Conservation (phyloP, 1,284 basidiomycete genomes). For the Apiotrichum sp. region DNA sequence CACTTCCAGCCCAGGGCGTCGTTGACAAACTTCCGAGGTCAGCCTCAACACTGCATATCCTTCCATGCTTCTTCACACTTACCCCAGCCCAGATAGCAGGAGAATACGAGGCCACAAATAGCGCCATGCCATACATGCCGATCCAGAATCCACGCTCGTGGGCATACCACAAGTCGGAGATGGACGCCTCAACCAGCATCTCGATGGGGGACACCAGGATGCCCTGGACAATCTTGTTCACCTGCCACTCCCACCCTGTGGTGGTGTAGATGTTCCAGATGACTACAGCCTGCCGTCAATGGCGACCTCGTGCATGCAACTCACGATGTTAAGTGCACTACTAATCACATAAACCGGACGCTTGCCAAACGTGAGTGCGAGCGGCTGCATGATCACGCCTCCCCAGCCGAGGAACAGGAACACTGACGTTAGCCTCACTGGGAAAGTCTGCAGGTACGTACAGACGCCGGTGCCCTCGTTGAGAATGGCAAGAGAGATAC, state of each 20-base stretch:
- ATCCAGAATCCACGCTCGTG: conserved; percentile 25
- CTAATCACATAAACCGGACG: conserved; percentile 19
- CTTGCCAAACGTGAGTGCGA: conserved; percentile 24
- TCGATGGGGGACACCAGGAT: conserved; percentile 20
- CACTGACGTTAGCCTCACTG: conserved; percentile 9
- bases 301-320: not conserved
- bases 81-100: conserved; percentile 15
- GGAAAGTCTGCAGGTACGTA: not conserved
- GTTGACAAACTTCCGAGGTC: conserved; percentile 9
- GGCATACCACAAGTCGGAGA: conserved; percentile 17
- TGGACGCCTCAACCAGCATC: conserved; percentile 18
- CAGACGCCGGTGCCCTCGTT: conserved; percentile 23
- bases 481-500: conserved; percentile 17
- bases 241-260: conserved; percentile 13
- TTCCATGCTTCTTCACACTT: not conserved
- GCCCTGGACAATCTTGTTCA: conserved; percentile 22
- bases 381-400: conserved; percentile 22
- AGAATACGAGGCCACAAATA: conserved; percentile 15
- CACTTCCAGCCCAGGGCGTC: conserved; percentile 19
- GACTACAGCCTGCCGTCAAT: conserved; percentile 7
- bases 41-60: not conserved
- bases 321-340: conserved; percentile 8
- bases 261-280: conserved; percentile 20
- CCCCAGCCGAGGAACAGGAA: conserved; percentile 26
- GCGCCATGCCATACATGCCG: conserved; percentile 15